Percentiles rank a stretch among this genome's conserved stretches.
Conservation (phyloP, 1,284 basidiomycete species). For the Tremellales sp. region DNA sequence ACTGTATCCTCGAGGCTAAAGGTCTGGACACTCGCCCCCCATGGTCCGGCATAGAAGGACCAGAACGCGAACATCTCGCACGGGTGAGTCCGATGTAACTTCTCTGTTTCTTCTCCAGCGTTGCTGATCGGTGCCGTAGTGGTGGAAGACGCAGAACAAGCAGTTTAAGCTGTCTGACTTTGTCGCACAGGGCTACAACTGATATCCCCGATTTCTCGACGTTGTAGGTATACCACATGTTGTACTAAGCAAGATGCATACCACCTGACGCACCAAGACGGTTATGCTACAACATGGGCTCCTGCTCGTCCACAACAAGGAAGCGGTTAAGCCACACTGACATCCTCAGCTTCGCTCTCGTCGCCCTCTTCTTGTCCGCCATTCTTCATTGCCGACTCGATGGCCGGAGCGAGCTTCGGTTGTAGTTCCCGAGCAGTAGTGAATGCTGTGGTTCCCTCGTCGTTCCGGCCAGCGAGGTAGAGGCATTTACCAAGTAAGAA, state of each 20-base stretch:
- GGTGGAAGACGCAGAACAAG: slow-evolving; percentile 12
- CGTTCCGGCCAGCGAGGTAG: slow-evolving; percentile 67
- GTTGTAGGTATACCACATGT: too few relatives aligned
- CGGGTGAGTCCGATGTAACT: too few relatives aligned
- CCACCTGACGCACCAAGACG: too few relatives aligned
- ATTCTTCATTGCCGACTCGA: slow-evolving; percentile 39
- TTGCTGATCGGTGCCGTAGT: slow-evolving; percentile 10
- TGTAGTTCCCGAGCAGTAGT: slow-evolving; percentile 75
- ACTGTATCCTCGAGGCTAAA: slow-evolving; percentile 23
- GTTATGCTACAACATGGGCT: too few relatives aligned
- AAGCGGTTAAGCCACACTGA: too few relatives aligned
- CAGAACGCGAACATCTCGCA: slow-evolving; percentile 23
- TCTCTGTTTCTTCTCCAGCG: too few relatives aligned
- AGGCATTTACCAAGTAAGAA: slow-evolving; percentile 92
- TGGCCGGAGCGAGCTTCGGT: slow-evolving; percentile 50
- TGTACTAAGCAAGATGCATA: too few relatives aligned
- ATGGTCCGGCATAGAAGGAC: too few relatives aligned
- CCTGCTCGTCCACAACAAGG: too few relatives aligned
- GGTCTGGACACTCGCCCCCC: slow-evolving; percentile 29
- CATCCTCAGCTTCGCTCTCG: slow-evolving; percentile 46
- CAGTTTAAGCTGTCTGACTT: slow-evolving; percentile 18
- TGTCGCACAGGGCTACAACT: slow-evolving; percentile 5
- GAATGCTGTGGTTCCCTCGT: slow-evolving; percentile 75
- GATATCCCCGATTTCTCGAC: neutral
- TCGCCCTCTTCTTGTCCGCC: slow-evolving; percentile 54